Percentiles rank a stretch among this genome's conserved stretches.
phyloP scores from a whole-genome alignment of 2,329 filamentous ascomycete genomes.

The Colletotrichum tanaceti region DNA sequence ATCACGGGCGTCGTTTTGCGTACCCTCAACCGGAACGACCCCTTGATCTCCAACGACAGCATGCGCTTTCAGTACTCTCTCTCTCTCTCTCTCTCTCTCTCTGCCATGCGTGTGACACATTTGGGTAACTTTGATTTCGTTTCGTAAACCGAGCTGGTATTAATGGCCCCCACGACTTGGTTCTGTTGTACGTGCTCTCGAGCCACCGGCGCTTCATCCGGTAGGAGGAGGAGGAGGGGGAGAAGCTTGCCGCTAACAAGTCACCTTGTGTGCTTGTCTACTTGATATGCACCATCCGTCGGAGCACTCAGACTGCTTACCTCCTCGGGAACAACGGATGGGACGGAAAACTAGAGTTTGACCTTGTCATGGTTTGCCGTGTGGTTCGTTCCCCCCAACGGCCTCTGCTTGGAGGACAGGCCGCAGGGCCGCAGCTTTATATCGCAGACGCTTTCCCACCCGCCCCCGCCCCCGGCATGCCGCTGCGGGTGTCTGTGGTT shows the following conservation, averaged over 20 bases:
- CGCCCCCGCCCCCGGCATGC: not conserved
- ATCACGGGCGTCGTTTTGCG: not conserved
- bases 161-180: not conserved
- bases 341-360: conserved; percentile 17
- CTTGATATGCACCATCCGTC: not conserved
- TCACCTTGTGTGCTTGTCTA: too few relatives aligned
- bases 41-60: not conserved
- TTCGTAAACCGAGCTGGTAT: not conserved
- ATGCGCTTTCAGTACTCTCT: not conserved
- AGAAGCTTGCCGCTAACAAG: not conserved
- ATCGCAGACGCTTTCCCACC: conserved; percentile 23
- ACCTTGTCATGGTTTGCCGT: conserved; percentile 1
- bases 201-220: conserved; percentile 2
- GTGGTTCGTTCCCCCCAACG: conserved; percentile 3
- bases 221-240: too few relatives aligned
- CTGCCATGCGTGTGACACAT: conserved; percentile 11
- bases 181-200: conserved; percentile 11
- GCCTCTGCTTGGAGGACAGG: not conserved
- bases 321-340: not conserved
- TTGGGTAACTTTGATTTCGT: not conserved
- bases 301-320: conserved; percentile 1
- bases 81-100: too few relatives aligned
- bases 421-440: conserved; percentile 21
- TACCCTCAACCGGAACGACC: not conserved
- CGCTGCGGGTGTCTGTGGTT: conserved; percentile 20